Base-by-base conservation (phyloP, 495 filamentous ascomycete species). In the Penicillium goetzii region DNA sequence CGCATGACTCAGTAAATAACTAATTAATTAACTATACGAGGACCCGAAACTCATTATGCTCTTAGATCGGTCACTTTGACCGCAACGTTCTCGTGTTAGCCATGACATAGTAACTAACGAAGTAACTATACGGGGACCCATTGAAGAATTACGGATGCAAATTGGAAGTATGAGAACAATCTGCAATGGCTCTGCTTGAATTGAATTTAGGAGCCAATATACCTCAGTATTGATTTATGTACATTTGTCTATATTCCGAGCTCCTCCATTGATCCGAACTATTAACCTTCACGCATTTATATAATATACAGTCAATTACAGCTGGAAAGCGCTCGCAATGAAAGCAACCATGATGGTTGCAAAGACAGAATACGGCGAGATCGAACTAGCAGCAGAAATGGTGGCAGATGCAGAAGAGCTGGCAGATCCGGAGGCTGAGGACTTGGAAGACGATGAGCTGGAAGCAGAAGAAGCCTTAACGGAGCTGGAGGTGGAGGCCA, bases 281-380 rank as follows among this genome's bases (percentile, higher is more conserved):
- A 54, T 9, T 14, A 32, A 32, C 0, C 17, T 1, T 55, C n/a
- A 17, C 30, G n/a, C 2, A 30, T 49, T 14, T 0, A 30, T 0
- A 49, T 34, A 56, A 59, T 40, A 57, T 45, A 40, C 26, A 58
- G 4, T 51, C 1, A 21, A 41, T 59, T 62, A 77, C 40, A 77
- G 38, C 58, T 71, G 66, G 41, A 73, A 62, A 58, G 64, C 63
- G 23, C 67, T 66, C 40, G 62, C 65, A 55, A 74, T 53, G 33
- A 77, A 56, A 54, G 69, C 70, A 25, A 70, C 50, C 30, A 74
- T 40, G 34, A 64, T 45, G 59, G 58, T 36, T 58, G 41, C 28
- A 41, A 60, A 56, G 17, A 49, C 32, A 4, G 61, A 62, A 59
- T 59, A 62, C 25, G 56, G 25, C 38, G 49, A 19, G 49, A 56